Percentiles rank a stretch among this genome's conserved stretches.
phyloP scores from a whole-genome alignment of 2,329 filamentous ascomycete species.

The Teratosphaeria nubilosa region DNA sequence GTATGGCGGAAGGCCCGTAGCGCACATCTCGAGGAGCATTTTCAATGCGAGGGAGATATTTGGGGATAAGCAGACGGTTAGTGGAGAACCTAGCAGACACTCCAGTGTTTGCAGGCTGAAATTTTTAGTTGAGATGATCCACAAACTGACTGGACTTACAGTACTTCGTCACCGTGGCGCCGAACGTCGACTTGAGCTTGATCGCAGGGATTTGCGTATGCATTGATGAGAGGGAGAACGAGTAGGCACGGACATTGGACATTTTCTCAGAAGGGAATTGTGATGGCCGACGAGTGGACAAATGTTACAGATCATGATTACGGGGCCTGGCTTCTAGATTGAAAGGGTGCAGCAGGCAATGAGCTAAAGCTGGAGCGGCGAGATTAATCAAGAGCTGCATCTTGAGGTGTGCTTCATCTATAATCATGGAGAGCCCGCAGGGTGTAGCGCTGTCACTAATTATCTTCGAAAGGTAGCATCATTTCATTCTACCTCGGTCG shows the following conservation, averaged over 20 bases:
- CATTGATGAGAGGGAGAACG: slow-evolving; percentile 56
- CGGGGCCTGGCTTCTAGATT: too few species aligned
- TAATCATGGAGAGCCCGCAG: too few species aligned
- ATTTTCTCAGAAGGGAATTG: background rate
- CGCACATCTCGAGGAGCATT: slow-evolving; percentile 49
- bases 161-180: slow-evolving; percentile 54
- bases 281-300: background rate
- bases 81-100: slow-evolving; percentile 1
- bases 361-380: background rate
- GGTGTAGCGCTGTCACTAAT: too few species aligned
- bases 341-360: background rate
- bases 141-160: slow-evolving; percentile 1
- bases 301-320: background rate
- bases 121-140: background rate
- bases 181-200: slow-evolving; percentile 55
- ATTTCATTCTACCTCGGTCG: too few species aligned
- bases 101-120: background rate
- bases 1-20: slow-evolving; percentile 42
- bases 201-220: slow-evolving; percentile 58
- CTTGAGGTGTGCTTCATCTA: background rate
- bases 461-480: too few species aligned
- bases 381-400: background rate
- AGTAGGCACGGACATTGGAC: slow-evolving; percentile 11
- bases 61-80: slow-evolving; percentile 49
- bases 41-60: slow-evolving; percentile 49